Evolutionary conservation across 306 rosid species (phyloP).

Genomic region (Prunus kanzakura): DNA sequence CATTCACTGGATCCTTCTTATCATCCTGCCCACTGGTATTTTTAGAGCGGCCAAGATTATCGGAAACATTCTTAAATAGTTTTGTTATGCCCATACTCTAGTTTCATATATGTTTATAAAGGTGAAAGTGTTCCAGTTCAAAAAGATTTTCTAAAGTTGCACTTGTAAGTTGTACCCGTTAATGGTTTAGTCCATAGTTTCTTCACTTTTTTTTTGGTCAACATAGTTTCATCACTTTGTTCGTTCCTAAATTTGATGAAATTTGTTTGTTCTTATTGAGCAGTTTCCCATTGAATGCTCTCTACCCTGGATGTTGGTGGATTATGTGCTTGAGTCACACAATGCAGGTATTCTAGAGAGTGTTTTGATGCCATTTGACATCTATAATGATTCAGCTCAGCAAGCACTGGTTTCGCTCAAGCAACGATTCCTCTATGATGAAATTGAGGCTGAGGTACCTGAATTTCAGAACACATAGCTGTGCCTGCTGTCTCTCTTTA

Average conservation of each 20-base stretch:
- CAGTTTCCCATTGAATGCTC: conserved; percentile 98
- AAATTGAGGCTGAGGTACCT: conserved; percentile 95
- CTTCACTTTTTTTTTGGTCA: too few relatives aligned
- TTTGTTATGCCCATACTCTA: not conserved
- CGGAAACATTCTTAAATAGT: not conserved
- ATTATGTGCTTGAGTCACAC: conserved; percentile 83
- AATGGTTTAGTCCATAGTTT: not conserved
- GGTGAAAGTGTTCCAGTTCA: not conserved
- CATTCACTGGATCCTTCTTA: not conserved
- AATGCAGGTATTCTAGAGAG: conserved; percentile 89
- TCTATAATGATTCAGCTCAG: conserved; percentile 95
- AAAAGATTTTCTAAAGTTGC: not conserved
- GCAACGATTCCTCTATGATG: conserved; percentile 94
- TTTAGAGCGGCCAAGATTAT: not conserved
- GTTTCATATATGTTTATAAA: not conserved
- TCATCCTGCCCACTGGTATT: not conserved
- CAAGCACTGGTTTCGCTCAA: conserved; percentile 88
- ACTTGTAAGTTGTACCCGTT: not conserved
- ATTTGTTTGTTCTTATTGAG: conserved; percentile 25
- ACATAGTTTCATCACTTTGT: not conserved
- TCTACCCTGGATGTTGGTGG: conserved; percentile 99
- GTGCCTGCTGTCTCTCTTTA: not conserved
- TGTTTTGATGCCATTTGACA: conserved; percentile 87
- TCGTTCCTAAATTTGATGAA: conserved; percentile 10
- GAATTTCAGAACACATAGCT: not conserved